phyloP scores from a whole-genome alignment of 164 flowering plant genomes.

The Umbilicus rupestris region DNA sequence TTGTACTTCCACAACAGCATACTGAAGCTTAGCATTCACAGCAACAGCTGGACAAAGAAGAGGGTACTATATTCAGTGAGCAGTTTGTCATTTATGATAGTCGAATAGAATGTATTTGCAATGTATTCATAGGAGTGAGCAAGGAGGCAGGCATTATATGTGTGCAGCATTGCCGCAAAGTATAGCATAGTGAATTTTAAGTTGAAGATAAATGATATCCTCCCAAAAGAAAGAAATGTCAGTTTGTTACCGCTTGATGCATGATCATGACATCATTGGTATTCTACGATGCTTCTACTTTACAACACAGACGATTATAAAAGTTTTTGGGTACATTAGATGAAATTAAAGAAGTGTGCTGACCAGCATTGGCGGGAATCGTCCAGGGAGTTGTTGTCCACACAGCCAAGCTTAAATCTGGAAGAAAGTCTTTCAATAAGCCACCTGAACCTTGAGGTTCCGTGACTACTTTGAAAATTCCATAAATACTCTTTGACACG shows the following conservation, averaged over 20 bases:
- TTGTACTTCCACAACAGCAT: slow-evolving; percentile 62
- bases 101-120: no score
- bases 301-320: neutral
- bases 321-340: neutral
- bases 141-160: no score
- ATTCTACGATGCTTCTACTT: neutral
- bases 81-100: no score
- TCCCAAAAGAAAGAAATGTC: neutral
- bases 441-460: slow-evolving; percentile 38
- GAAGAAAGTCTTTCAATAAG: slow-evolving; percentile 54
- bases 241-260: neutral
- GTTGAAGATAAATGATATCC: neutral
- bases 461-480: slow-evolving; percentile 54
- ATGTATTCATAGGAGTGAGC: no score
- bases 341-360: neutral
- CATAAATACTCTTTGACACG: slow-evolving; percentile 86
- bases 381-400: slow-evolving; percentile 99
- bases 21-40: slow-evolving; percentile 77
- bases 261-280: neutral
- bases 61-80: neutral
- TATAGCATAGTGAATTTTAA: neutral
- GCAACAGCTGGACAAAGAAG: slow-evolving; percentile 78
- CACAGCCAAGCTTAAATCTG: slow-evolving; percentile 72
- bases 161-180: neutral
- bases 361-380: slow-evolving; percentile 97